phyloP scores from a whole-genome alignment of 352 stramenopile species.

The Thraustotheca clavata region DNA sequence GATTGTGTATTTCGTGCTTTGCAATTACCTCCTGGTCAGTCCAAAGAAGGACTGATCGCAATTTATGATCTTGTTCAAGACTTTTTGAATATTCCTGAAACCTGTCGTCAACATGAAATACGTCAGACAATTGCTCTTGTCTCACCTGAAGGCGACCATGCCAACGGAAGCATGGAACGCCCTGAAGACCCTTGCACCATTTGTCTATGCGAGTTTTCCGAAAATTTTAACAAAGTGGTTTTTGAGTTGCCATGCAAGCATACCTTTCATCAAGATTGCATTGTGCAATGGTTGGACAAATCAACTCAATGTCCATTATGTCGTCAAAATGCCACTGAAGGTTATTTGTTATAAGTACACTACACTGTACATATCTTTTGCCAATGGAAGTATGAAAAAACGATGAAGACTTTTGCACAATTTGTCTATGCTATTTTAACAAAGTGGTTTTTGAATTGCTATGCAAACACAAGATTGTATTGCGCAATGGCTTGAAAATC shows the following conservation, averaged over 20 bases:
- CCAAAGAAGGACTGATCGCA: neutral
- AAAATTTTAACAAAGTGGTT: slow-evolving; percentile 32
- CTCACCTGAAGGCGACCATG: neutral
- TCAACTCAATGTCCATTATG: slow-evolving; percentile 79
- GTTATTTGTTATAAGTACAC: neutral
- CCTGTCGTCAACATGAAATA: neutral
- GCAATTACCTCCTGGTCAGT: neutral
- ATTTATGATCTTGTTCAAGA: neutral
- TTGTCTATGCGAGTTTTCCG: slow-evolving; percentile 9
- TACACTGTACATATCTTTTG: no score
- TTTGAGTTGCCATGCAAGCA: slow-evolving; percentile 73
- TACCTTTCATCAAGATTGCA: slow-evolving; percentile 76
- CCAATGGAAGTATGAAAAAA: neutral
- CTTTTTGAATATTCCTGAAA: slow-evolving; percentile 1
- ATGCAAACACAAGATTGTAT: slow-evolving; percentile 77
- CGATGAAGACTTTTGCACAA: neutral
- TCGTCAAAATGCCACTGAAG: slow-evolving; percentile 21
- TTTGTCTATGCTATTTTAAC: slow-evolving; percentile 5
- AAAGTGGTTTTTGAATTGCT: slow-evolving; percentile 69
- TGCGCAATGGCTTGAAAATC: slow-evolving; percentile 74
- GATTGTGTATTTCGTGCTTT: neutral
- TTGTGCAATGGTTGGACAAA: slow-evolving; percentile 75
- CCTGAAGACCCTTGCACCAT: neutral
- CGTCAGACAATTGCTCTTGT: neutral
- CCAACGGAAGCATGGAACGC: neutral